phyloP scores from a whole-genome alignment of 1,284 basidiomycete genomes.

The Naganishia cerealis region DNA sequence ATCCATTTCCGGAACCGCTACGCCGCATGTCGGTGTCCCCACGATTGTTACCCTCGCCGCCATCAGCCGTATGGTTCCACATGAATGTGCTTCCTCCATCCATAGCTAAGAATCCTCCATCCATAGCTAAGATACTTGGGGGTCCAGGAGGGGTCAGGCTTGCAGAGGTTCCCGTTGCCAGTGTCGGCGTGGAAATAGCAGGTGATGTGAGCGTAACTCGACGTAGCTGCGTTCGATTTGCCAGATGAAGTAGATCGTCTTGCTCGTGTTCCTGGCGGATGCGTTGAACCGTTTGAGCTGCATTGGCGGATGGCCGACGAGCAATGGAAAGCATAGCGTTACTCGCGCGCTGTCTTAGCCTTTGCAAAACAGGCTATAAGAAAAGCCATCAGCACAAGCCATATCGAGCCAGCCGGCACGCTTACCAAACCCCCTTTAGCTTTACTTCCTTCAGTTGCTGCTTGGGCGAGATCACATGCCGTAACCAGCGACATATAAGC shows the following conservation, averaged over 20 bases:
- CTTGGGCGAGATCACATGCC: slow-evolving; percentile 49
- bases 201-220: slow-evolving; percentile 36
- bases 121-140: slow-evolving; percentile 1
- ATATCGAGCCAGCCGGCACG: not conserved
- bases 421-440: slow-evolving; percentile 48
- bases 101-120: not conserved
- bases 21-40: not conserved
- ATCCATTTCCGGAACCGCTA: not conserved
- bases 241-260: slow-evolving; percentile 46
- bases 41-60: not conserved
- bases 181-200: slow-evolving; percentile 19
- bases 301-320: slow-evolving; percentile 13
- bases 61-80: slow-evolving; percentile 9
- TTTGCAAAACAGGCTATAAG: slow-evolving; percentile 39
- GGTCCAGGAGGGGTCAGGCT: slow-evolving; percentile 22
- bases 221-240: slow-evolving; percentile 40
- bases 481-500: slow-evolving; percentile 48
- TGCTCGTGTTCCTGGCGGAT: slow-evolving; percentile 35
- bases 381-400: not conserved
- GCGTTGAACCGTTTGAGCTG: slow-evolving; percentile 7
- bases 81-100: slow-evolving; percentile 5
- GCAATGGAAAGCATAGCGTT: slow-evolving; percentile 39
- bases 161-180: slow-evolving; percentile 17
- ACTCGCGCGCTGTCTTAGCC: slow-evolving; percentile 46
- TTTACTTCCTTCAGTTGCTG: slow-evolving; percentile 47